Evolutionary conservation across 176 grass and related monocot species (phyloP), one percentile per base, ranked within the genome.

Genomic region (Cymbopogon citratus): DNA sequence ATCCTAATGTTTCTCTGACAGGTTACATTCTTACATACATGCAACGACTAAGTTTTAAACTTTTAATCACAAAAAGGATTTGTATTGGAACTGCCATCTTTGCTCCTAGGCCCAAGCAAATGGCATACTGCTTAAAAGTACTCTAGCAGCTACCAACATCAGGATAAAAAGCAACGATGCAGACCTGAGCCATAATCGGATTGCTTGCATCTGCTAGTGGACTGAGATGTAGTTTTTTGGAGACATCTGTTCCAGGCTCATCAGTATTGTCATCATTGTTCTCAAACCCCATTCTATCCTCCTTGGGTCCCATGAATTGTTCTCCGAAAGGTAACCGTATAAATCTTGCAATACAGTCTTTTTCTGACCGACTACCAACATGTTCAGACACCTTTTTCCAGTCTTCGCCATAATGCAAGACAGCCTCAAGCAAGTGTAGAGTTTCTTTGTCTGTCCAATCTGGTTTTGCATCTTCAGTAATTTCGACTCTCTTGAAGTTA

Each of bases 361-460:
- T 95, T 54, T 90, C 96, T 51, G 84, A 91, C 71, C 89, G 90
- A 66, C 90, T 95, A 69, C 92, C 91, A 70, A 95, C 96, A 84
- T 95, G 89, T 69, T 95, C 92, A 69, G 96, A 87, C 38, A 95
- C 87, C 71, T 93, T 99, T 83, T 93, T 99, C 92, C 96, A 99
- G 63, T 99, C 87, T 80, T 95, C 92, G 10, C 90, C 92, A 80
- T 93, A 93, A 19, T 99, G 96, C 65, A 91, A 86, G 74, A 99
- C 74, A 82, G 92, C 96, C 74, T 99, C 92, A 85, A 99, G 96
- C 56, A 99, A 87, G 77, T 99, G 96, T 81, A 99, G 92, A 29
- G 90, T 95, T 89, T 99, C 96, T 84, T 99, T 99, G 83, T 99
- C 96, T 44, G 92, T 99, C 96, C 96, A 99, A 38, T 98, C 96